Base-by-base conservation (phyloP, 163 green algal genomes). In the Botryococcus braunii region DNA sequence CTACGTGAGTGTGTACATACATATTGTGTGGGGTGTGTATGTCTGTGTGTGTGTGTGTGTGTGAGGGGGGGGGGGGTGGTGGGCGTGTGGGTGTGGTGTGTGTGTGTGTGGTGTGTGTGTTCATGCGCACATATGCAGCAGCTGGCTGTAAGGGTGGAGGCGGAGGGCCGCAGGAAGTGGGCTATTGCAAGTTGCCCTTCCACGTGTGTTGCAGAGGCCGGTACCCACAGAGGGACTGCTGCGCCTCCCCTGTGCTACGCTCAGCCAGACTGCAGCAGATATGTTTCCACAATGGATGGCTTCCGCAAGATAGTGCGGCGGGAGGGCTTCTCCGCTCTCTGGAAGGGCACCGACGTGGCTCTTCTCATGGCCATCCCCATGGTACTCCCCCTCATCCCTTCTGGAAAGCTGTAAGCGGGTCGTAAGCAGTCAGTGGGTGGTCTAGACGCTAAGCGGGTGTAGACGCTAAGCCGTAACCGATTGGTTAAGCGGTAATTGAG, bases 341-440 rank as follows among this genome's bases (percentile, higher is more conserved):
- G 91, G 91, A 79, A 87, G 4, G 94, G 93, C 61, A 95, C 89
- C 1, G 76, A 86, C 57, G 83, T 86, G 0, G 80, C 89, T 4
- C 79, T 99, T 27, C 73, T 92, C 7, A 94, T 95, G 67, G 78
- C 85, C 4, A 79, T 97, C 0, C 93, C 93, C 5, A 92, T 91
- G 82, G 88, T 82, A 41, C 9, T 31, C 43, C 25, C 29, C n/a
- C n/a, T n/a, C n/a, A n/a, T n/a, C n/a, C n/a, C n/a, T n/a, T n/a
- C n/a, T n/a, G n/a, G n/a, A n/a, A n/a, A n/a, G n/a, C n/a, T n/a
- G n/a, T n/a, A n/a, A n/a, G n/a, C n/a, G n/a, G n/a, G n/a, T n/a
- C n/a, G n/a, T n/a, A n/a, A n/a, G n/a, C n/a, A n/a, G n/a, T n/a
- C n/a, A n/a, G n/a, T n/a, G n/a, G n/a, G n/a, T n/a, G n/a, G n/a